Base-by-base conservation (phyloP, 1,284 basidiomycete genomes). In the Trichosporon sp. region DNA sequence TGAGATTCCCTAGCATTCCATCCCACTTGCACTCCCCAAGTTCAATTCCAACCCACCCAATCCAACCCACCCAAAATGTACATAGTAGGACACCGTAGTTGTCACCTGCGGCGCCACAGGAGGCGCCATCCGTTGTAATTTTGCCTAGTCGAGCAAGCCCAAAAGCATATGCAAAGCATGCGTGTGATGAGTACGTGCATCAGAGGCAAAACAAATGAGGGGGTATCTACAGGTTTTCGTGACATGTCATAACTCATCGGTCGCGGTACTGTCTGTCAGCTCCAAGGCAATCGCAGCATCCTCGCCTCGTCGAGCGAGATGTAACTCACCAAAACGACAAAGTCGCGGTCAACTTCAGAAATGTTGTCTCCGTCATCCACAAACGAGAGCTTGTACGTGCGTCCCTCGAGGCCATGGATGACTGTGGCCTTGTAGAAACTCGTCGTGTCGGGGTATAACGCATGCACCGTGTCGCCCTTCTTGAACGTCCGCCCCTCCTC, bases 361-460 rank as follows among this genome's bases (percentile, higher is more conserved):
- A 80, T 72, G 31, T 78, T 77, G 21, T 76, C 79, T 64, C 79
- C 81, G 74, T 85, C 84, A 68, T 84, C 84, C 4, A 82, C 81
- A 68, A 85, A 85, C 10, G 72, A 40, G 21, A 85, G 71, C n/a
- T 76, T 70, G 68, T 85, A 85, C 63, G 73, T 46, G 14, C 59
- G 31, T 37, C 59, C 59, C 59, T 63, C 32, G 32, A 63, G 59
- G 31, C 59, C 59, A 35, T 70, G 59, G 1, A 84, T 74, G 66
- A 87, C 84, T 0, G 80, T 80, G 1, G 85, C 86, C 6, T 79
- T 78, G 76, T 87, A 87, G 75, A 87, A 86, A 0, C 81, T 80
- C 0, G 86, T 87, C 7, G 86, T 87, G 51, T 86, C 86, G 6
- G 86, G 86, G 68, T 87, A 87, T 31, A 86, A 76, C 0, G 83